Conservation (phyloP, 345 rosid species). For the Sonneratia alba region DNA sequence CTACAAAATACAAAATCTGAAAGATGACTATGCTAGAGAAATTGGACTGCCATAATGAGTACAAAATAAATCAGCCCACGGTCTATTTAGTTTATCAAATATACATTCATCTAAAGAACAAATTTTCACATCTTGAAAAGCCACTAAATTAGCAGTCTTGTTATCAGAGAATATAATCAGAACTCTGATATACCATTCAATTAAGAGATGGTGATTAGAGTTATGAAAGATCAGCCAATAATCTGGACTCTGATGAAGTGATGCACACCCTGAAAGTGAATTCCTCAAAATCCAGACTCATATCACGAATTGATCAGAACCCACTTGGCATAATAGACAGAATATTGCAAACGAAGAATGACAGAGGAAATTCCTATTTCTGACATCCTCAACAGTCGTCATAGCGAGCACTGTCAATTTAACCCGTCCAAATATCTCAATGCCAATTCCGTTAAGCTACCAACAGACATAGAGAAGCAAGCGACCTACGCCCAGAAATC, state of each 20-base stretch:
- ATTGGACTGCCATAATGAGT: not conserved
- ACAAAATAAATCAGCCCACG: not conserved
- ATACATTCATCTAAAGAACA: not conserved
- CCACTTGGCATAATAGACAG: not conserved
- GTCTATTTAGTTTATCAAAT: not conserved
- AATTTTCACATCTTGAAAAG: not conserved
- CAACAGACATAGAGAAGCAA: not conserved
- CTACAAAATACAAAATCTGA: conserved; percentile 19
- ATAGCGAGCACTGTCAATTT: not conserved
- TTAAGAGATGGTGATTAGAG: not conserved
- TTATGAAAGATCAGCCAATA: not conserved
- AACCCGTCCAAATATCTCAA: too few species aligned
- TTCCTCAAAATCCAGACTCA: not conserved
- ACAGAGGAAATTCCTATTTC: not conserved
- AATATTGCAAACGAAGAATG: not conserved
- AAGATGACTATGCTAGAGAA: not conserved
- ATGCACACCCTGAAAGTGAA: not conserved
- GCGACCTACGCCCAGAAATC: not conserved
- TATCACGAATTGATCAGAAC: not conserved
- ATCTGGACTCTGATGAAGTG: not conserved
- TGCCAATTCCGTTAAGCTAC: not conserved
- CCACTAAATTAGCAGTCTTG: not conserved
- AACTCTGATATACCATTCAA: not conserved
- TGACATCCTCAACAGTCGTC: not conserved
- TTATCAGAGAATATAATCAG: not conserved